Evolutionary conservation across 169 alveolate species (phyloP).

Genomic region (Plasmodium cynomolgi): DNA sequence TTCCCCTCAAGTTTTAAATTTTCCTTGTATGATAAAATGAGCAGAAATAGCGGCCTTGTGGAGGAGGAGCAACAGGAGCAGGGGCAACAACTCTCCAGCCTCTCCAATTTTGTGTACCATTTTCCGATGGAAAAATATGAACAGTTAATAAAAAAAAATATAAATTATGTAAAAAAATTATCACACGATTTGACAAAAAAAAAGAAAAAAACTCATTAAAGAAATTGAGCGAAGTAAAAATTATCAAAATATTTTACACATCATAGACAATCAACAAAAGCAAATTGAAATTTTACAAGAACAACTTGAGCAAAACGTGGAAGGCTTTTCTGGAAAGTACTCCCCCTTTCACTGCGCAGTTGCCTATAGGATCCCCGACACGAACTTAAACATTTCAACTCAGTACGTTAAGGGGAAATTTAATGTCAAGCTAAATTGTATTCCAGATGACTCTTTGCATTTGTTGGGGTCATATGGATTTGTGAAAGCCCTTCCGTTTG

Average conservation of each 20-base stretch:
- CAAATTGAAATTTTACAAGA: slow-evolving; percentile 79
- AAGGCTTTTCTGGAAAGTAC: slow-evolving; percentile 58
- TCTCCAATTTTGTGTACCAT: background rate
- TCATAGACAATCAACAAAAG: slow-evolving; percentile 80
- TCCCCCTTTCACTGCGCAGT: slow-evolving; percentile 80
- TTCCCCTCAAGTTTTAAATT: slow-evolving; percentile 6
- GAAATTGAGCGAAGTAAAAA: slow-evolving; percentile 49
- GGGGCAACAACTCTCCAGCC: background rate
- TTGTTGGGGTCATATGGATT: slow-evolving; percentile 84
- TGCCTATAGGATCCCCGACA: slow-evolving; percentile 84
- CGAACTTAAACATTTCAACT: slow-evolving; percentile 80
- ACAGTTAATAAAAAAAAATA: slow-evolving; percentile 70
- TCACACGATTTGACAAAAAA: slow-evolving; percentile 68
- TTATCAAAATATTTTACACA: slow-evolving; percentile 74
- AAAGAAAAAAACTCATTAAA: slow-evolving; percentile 29
- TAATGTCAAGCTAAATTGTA: slow-evolving; percentile 80
- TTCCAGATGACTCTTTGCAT: slow-evolving; percentile 83
- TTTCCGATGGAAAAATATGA: slow-evolving; percentile 44
- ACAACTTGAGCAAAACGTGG: slow-evolving; percentile 44
- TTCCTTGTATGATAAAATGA: slow-evolving; percentile 4
- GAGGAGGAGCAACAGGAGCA: background rate
- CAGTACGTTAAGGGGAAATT: slow-evolving; percentile 78
- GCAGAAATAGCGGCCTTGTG: background rate
- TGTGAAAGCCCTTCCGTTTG: slow-evolving; percentile 82
- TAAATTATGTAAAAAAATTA: slow-evolving; percentile 56